Percentiles rank a stretch among this genome's conserved stretches.
phyloP scores from a whole-genome alignment of 345 rosid species.

The Ricinus communis region DNA sequence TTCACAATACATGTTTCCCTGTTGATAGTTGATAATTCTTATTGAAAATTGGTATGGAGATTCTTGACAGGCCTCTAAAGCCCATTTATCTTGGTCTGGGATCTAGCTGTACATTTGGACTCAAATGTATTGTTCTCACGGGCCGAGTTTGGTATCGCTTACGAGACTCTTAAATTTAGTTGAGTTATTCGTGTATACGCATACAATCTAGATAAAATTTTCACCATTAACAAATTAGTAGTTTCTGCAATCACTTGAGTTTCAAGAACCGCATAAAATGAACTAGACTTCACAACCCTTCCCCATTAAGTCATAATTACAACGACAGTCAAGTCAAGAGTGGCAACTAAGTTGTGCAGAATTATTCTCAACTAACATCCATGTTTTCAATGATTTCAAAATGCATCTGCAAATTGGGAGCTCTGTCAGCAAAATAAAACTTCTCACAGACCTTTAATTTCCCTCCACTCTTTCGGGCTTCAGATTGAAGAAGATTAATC shows the following conservation, averaged over 20 bases:
- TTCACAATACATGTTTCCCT: background rate
- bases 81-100: no score
- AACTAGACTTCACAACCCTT: background rate
- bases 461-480: conserved; percentile 40
- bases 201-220: no score
- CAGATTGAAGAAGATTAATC: conserved; percentile 49
- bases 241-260: background rate
- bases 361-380: conserved; percentile 45
- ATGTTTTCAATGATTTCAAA: conserved; percentile 68
- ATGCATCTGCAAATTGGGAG: conserved; percentile 76
- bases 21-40: no score
- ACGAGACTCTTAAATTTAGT: no score
- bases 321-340: background rate
- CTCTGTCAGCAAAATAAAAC: conserved; percentile 58
- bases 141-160: no score
- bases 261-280: background rate
- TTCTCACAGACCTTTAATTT: conserved; percentile 54
- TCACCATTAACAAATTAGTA: no score
- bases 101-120: no score
- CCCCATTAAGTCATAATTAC: background rate
- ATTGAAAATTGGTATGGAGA: no score
- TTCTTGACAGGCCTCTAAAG: no score
- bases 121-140: no score
- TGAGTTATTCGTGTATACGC: no score
- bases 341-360: background rate